Evolutionary conservation across 352 stramenopile species (phyloP), one percentile per base, ranked within the genome.

Genomic region (Globisporangium mamillatum): DNA sequence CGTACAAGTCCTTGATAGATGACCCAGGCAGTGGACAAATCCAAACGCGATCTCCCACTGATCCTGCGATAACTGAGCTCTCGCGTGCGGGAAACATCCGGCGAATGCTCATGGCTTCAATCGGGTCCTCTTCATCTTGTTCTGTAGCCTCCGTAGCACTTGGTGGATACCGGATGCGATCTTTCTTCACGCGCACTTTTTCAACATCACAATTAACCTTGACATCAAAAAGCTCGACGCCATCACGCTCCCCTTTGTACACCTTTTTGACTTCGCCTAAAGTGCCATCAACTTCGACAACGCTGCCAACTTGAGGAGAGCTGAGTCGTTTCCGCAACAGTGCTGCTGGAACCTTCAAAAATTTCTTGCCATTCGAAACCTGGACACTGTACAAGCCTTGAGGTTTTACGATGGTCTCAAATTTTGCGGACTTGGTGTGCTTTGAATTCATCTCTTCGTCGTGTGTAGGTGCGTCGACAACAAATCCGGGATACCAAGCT

Each of bases 71-170:
- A 20, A 80, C 57, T 22, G 83, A 93, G 44, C 76, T 93, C 25
- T 91, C 79, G 0, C 80, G 81, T 25, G 80, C 74, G 50, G 86
- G 79, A 32, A 92, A 91, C 36, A 92, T 71, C 18, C 78, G 73
- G n/a, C 79, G 83, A 54, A 92, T 78, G 36, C 82, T 91, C 85
- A 90, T 91, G 9, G 82, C 82, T 71, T 90, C 80, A 58, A 91
- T 91, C 36, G 62, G 64, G 48, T 73, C 68, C 20, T 74, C 65
- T 5, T 73, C 70, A 53, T 63, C 69, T 52, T 25, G 41, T 46
- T 29, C 58, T n/a, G 41, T 58, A 25, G 46, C 63, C 10, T 63
- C 14, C 20, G 29, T 29, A n/a, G 60, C 20, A 64, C 18, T 41
- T n/a, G 77, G 73, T 3, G 82, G 85, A 64, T 80, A 93, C 29